Percentiles rank a stretch among this genome's conserved stretches.
Conservation (phyloP, 768 basidiomycete genomes). For the Inosperma sp. region DNA sequence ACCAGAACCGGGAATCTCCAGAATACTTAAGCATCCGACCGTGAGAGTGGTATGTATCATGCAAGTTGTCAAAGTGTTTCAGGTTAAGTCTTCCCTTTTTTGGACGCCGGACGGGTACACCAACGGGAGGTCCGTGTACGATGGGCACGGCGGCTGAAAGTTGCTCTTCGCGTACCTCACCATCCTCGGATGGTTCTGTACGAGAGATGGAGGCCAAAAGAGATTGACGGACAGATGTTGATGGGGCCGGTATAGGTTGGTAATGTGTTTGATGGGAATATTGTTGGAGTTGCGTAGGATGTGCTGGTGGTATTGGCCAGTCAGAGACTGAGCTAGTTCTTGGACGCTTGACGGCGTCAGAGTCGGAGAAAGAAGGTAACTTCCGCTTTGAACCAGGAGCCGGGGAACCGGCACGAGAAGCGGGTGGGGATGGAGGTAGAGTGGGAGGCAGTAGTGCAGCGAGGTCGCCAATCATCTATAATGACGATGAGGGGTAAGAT, state of each 20-base stretch:
- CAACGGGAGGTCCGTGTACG: constrained; percentile 24
- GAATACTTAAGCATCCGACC: constrained; percentile 81
- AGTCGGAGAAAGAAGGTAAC: constrained; percentile 34
- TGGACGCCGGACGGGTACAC: constrained; percentile 62
- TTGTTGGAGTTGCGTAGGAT: constrained; percentile 24
- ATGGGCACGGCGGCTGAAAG: constrained; percentile 19
- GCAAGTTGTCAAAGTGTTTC: constrained; percentile 53
- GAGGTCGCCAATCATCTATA: constrained; percentile 41
- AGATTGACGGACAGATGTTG: constrained; percentile 25
- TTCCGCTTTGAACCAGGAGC: constrained; percentile 46
- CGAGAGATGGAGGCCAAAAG: constrained; percentile 25
- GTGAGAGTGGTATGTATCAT: constrained; percentile 63
- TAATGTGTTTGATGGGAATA: constrained; percentile 26
- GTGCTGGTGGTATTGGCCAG: constrained; percentile 22
- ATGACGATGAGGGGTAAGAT: constrained; percentile 13
- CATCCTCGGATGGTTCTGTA: constrained; percentile 49
- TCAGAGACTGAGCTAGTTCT: constrained; percentile 33
- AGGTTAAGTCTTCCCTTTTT: constrained; percentile 51
- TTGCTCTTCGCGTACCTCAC: constrained; percentile 49
- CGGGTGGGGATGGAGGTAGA: constrained; percentile 49
- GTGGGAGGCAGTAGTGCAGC: constrained; percentile 40
- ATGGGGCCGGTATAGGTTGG: constrained; percentile 23
- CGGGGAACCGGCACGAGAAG: constrained; percentile 47
- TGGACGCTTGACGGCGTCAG: constrained; percentile 44
- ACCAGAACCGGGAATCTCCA: constrained; percentile 74